A percentile compares a stretch with the other conserved stretches of the same genome.
These are phyloP conservation scores for Halophytophthora batemanensis DNA, from an alignment of 352 stramenopile species.

Conservation along the genomic window DNA sequence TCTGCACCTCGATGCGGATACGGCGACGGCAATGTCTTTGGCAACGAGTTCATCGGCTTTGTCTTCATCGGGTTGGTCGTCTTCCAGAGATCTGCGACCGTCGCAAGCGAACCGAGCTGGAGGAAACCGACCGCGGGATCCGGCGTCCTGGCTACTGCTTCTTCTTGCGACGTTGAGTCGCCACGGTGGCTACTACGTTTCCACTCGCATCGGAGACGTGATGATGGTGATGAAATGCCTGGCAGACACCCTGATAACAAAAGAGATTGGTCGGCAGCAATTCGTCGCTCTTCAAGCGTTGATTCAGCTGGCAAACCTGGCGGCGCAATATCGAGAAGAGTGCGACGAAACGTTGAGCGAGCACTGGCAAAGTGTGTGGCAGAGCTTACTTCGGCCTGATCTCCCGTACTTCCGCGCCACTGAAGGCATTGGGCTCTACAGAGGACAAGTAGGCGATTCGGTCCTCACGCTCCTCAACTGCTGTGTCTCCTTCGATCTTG, in stretches of 20 bases:
- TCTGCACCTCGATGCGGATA: constrained; percentile 22
- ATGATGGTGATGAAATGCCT: constrained; percentile 56
- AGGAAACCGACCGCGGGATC: constrained; percentile 31
- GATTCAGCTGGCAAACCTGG: constrained; percentile 48
- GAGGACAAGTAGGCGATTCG: constrained; percentile 43
- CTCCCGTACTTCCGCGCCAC: constrained; percentile 49
- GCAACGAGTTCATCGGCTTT: constrained; percentile 21
- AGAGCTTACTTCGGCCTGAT: constrained; percentile 45
- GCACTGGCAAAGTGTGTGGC: constrained; percentile 45
- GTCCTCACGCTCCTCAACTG: constrained; percentile 50
- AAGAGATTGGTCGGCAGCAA: constrained; percentile 49
- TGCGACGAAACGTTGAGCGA: constrained; percentile 38
- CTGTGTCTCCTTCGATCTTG: constrained; percentile 38
- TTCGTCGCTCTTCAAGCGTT: constrained; percentile 42
- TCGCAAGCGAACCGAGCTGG: constrained; percentile 18
- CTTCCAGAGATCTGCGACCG: constrained; percentile 15
- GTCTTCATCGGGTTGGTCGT: constrained; percentile 23
- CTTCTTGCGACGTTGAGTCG: constrained; percentile 42
- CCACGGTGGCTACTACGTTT: constrained; percentile 50
- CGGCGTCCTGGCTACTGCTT: constrained; percentile 41
- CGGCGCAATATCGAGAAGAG: constrained; percentile 23
- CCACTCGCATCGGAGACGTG: constrained; percentile 55
- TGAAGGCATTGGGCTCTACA: constrained; percentile 36
- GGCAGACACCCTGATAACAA: constrained; percentile 34
- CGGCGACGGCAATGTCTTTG: constrained; percentile 12